Evolutionary conservation across 257 asterid species (phyloP).

Genomic region (Solanum arcanum): DNA sequence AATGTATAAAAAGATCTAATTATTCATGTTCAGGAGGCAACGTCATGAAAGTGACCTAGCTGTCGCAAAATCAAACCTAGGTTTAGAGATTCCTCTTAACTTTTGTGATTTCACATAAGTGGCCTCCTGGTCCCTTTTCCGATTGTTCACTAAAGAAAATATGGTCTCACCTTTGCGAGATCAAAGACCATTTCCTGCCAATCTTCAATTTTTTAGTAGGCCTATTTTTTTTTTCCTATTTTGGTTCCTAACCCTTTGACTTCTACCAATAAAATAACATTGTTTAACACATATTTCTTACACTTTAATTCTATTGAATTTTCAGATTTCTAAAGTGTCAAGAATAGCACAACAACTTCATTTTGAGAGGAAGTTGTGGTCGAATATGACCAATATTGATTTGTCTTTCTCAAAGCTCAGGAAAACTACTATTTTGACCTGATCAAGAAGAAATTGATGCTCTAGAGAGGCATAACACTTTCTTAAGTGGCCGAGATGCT

Average conservation of each 20-base stretch:
- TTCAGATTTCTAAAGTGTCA: not conserved
- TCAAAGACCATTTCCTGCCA: too few species aligned
- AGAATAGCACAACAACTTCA: not conserved
- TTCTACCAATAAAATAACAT: not conserved
- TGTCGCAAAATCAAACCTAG: not conserved
- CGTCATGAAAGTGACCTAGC: not conserved
- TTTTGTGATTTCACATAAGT: not conserved
- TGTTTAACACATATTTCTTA: not conserved
- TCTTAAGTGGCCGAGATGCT: not conserved
- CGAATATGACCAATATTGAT: not conserved
- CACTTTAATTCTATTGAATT: not conserved
- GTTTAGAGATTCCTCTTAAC: not conserved
- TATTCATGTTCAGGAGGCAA: not conserved
- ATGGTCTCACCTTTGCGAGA: too few species aligned
- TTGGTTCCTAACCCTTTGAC: not conserved
- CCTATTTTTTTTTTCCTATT: not conserved
- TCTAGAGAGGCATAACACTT: not conserved
- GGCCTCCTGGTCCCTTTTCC: not conserved
- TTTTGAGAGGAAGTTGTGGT: not conserved
- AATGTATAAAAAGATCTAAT: too few species aligned
- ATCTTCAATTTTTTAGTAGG: not conserved
- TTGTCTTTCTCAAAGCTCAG: not conserved
- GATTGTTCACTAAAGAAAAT: not conserved
- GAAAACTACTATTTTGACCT: not conserved
- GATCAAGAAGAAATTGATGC: not conserved